Percentiles rank a stretch among this genome's conserved stretches.
phyloP scores from a whole-genome alignment of 148 eudicot genomes.

The Dysphania ambrosioides region DNA sequence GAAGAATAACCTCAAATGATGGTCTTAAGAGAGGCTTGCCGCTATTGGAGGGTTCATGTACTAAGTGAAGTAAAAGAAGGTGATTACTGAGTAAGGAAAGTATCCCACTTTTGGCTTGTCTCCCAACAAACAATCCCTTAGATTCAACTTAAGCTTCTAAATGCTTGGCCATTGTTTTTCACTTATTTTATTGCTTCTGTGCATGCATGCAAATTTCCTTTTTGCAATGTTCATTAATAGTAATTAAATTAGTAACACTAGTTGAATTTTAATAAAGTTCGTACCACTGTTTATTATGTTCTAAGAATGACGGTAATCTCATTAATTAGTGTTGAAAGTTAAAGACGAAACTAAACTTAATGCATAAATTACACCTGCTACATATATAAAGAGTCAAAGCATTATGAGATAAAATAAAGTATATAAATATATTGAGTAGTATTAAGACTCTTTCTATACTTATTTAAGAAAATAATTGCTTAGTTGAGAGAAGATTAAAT shows the following conservation, averaged over 20 bases:
- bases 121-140: no score
- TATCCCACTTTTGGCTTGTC: conserved; percentile 16
- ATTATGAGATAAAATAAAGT: no score
- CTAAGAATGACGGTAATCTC: conserved; percentile 9
- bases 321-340: background rate
- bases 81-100: conserved; percentile 24
- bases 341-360: no score
- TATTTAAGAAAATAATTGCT: no score
- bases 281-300: background rate
- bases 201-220: background rate
- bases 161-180: no score
- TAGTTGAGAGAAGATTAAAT: no score
- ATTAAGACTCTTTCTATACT: no score
- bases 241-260: background rate
- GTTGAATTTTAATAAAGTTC: background rate
- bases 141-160: background rate
- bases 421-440: no score
- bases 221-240: background rate
- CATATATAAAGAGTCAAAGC: no score
- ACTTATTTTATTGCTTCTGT: background rate
- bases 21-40: background rate
- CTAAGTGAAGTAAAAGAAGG: conserved; percentile 17
- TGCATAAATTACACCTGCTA: no score
- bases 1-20: background rate
- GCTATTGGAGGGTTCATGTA: background rate